These are phyloP conservation scores for Geopyxis carbonaria DNA, from an alignment of 495 filamentous ascomycete species.

Conservation along the genomic window DNA sequence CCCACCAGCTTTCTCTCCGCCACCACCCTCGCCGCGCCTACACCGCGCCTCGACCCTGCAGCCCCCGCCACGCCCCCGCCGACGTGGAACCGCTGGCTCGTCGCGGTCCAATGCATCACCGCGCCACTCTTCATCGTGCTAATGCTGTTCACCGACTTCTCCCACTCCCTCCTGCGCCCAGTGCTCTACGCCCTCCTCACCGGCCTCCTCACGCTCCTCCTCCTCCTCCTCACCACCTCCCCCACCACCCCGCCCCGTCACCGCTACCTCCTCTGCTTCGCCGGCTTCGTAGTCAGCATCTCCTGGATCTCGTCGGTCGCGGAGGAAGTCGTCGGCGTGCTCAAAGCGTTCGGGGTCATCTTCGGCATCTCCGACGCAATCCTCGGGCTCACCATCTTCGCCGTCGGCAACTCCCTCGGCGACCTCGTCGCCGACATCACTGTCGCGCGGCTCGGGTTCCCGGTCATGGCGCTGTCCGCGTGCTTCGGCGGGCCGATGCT, in stretches of 20 bases:
- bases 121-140: conserved; percentile 70
- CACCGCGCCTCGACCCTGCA: conserved; percentile 3
- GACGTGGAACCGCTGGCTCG: conserved; percentile 76
- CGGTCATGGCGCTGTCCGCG: conserved; percentile 89
- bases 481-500: conserved; percentile 97
- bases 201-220: conserved; percentile 45
- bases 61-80: background rate
- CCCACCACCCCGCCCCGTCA: conserved; percentile 41
- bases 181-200: conserved; percentile 50
- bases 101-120: conserved; percentile 67
- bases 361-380: conserved; percentile 90
- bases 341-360: conserved; percentile 88
- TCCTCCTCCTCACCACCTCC: conserved; percentile 47
- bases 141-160: conserved; percentile 35
- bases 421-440: conserved; percentile 93
- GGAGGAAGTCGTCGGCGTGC: conserved; percentile 84
- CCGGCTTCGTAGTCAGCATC: conserved; percentile 82
- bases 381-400: conserved; percentile 87
- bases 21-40: conserved; percentile 9
- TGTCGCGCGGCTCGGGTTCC: conserved; percentile 79
- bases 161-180: conserved; percentile 40
- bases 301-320: conserved; percentile 95
- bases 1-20: conserved; percentile 10
- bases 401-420: conserved; percentile 86
- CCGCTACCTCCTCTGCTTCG: conserved; percentile 60